Percentiles rank a stretch among this genome's conserved stretches.
Conservation (phyloP, 768 basidiomycete genomes). For the Ramaria rubella region DNA sequence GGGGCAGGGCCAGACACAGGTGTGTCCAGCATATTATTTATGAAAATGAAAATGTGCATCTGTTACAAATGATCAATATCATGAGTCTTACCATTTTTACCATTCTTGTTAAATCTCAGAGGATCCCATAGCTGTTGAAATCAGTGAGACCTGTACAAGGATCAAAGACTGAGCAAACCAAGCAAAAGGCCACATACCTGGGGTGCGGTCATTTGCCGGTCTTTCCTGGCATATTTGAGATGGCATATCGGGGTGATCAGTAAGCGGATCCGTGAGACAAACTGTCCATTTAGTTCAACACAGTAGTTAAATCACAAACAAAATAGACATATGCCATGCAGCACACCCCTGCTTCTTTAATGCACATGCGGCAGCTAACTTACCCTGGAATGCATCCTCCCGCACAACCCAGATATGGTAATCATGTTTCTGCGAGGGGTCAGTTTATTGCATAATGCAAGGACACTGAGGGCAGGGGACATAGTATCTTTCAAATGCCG, state of each 20-base stretch:
- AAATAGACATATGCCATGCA: neutral
- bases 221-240: neutral
- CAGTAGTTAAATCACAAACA: neutral
- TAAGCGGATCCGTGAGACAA: neutral
- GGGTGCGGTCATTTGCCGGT: neutral
- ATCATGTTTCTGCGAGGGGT: neutral
- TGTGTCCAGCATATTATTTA: too few relatives aligned
- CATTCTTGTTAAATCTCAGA: too few relatives aligned
- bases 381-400: neutral
- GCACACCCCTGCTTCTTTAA: neutral
- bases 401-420: neutral
- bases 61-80: too few relatives aligned
- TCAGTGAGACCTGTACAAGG: too few relatives aligned
- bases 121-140: too few relatives aligned
- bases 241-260: neutral
- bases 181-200: neutral
- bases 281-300: neutral
- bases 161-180: too few relatives aligned
- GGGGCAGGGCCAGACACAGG: too few relatives aligned
- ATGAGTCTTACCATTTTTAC: too few relatives aligned
- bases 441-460: neutral
- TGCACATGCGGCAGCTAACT: neutral
- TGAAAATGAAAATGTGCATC: too few relatives aligned
- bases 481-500: neutral
- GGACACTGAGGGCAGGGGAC: neutral